Base-by-base conservation (phyloP, 495 filamentous ascomycete species). In the Mytilinidion resinicola region DNA sequence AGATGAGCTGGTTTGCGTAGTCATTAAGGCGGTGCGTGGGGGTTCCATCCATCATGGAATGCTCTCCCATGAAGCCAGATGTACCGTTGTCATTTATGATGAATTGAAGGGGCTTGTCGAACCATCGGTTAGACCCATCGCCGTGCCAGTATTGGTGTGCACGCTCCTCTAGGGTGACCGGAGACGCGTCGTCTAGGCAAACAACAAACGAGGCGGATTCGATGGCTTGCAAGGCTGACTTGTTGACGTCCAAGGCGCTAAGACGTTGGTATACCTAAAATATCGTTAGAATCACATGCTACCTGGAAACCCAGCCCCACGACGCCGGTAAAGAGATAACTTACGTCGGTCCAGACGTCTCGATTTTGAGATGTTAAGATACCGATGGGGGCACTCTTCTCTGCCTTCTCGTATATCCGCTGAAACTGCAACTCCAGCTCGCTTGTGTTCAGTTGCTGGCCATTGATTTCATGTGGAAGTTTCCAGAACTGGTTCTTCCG, bases 41-140 rank as follows among this genome's bases (percentile, higher is more conserved):
- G 30, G 92, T 99, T 56, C 95, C 95, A 71, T 99, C 95, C 95
- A 99, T 99, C 95, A 99, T 97, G 74, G 86, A 91, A 79, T 99
- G 95, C 78, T 99, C 95, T 68, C 95, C 95, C 77, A 88, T 90
- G 80, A 99, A 99, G 59, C 95, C 95, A 21, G 95, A 88, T 14
- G 93, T 95, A 63, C 91, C 95, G 74, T 99, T 99, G 67, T 97
- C 91, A 74, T 96, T 96, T 74, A 99, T 69, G 68, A 99, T 92
- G 74, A 99, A 97, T 77, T 99, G 90, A 54, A 96, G 77, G 19
- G 95, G 95, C 79, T 97, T 97, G 80, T 99, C 95, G 70, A 88
- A 97, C 90, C 91, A 99, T 54, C 95, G 86, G 80, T 97, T 99
- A 64, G 79, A 74, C 57, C 95, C 95, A 64, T 96, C 91, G 44